Conservation (phyloP, 2,329 filamentous ascomycete genomes). For the Aspergillus neoniger region DNA sequence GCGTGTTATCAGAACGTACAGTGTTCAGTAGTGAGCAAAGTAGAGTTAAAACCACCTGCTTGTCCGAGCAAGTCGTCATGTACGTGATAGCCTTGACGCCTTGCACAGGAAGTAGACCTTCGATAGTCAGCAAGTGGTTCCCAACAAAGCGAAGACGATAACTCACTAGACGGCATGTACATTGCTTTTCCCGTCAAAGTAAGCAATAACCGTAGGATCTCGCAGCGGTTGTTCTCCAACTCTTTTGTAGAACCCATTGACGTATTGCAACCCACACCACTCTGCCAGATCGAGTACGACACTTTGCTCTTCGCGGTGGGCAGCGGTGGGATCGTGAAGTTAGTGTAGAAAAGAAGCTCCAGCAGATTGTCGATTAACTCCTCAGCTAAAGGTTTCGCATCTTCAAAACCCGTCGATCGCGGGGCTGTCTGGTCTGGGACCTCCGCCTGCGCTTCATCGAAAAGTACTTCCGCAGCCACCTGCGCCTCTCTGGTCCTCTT, state of each 20-base stretch:
- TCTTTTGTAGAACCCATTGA: constrained; percentile 86
- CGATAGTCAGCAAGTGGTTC: constrained; percentile 13
- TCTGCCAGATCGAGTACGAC: constrained; percentile 95
- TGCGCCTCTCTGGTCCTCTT: constrained; percentile 69
- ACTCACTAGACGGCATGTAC: constrained; percentile 76
- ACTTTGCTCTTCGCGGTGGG: constrained; percentile 75
- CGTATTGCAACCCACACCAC: constrained; percentile 91
- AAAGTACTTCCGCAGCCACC: constrained; percentile 74
- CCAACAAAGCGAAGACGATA: constrained; percentile 5
- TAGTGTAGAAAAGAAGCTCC: constrained; percentile 87
- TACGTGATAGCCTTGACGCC: constrained; percentile 86
- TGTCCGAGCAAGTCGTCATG: constrained; percentile 82
- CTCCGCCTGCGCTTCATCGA: constrained; percentile 69
- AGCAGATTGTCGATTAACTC: constrained; percentile 88
- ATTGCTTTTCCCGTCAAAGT: constrained; percentile 87
- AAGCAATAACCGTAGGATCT: constrained; percentile 82
- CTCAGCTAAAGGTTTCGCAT: constrained; percentile 84
- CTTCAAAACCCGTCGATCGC: constrained; percentile 68
- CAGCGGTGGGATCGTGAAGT: constrained; percentile 78
- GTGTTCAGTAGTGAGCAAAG: constrained; percentile 94
- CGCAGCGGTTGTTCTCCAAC: constrained; percentile 87
- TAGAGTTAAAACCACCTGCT: constrained; percentile 85
- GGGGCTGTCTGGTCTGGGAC: constrained; percentile 48
- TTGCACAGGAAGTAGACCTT: constrained; percentile 71
- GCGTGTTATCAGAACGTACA: constrained; percentile 53